A percentile compares a stretch with the other conserved stretches of the same genome.
phyloP scores from a whole-genome alignment of 2,329 filamentous ascomycete species.

The Erysiphe neolycopersici region DNA sequence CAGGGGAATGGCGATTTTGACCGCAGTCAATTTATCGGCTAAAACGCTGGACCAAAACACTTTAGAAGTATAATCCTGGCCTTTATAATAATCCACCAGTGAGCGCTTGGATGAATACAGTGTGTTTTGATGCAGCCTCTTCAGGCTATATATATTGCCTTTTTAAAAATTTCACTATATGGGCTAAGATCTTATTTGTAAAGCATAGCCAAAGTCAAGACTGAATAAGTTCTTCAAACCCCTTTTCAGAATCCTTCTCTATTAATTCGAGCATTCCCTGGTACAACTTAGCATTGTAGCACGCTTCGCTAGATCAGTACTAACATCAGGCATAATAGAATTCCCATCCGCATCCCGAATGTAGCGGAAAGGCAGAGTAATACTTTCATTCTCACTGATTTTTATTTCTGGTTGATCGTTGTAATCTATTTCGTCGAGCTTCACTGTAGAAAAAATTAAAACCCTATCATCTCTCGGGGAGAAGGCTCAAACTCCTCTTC shows the following conservation, averaged over 20 bases:
- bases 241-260: constrained; percentile 78
- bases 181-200: too few relatives aligned
- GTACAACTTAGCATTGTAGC: neutral
- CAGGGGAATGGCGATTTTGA: too few relatives aligned
- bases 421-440: constrained; percentile 55
- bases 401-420: constrained; percentile 72
- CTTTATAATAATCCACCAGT: too few relatives aligned
- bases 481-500: constrained; percentile 36
- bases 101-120: too few relatives aligned
- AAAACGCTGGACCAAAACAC: too few relatives aligned
- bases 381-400: constrained; percentile 78
- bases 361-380: constrained; percentile 95
- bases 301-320: constrained; percentile 6
- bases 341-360: constrained; percentile 48
- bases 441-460: constrained; percentile 22
- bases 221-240: constrained; percentile 60
- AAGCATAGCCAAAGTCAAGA: neutral
- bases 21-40: too few relatives aligned
- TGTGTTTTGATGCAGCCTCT: too few relatives aligned
- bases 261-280: constrained; percentile 84
- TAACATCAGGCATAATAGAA: constrained; percentile 76
- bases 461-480: too few relatives aligned
- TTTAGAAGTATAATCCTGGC: too few relatives aligned
- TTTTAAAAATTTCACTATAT: too few relatives aligned
- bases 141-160: too few relatives aligned